Conservation (phyloP, 1,284 basidiomycete species). For the Prillingera fragicola region DNA sequence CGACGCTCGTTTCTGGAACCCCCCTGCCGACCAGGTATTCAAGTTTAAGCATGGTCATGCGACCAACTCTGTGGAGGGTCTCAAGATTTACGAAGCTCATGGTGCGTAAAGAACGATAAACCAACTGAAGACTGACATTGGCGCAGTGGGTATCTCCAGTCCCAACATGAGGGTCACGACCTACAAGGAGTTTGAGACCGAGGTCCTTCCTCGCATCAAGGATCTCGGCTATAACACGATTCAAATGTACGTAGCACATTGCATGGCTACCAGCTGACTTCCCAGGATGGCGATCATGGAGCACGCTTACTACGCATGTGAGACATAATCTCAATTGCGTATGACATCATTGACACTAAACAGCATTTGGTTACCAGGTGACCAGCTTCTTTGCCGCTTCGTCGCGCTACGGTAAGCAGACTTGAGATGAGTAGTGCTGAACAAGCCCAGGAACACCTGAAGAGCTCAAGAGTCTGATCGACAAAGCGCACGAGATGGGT, state of each 20-base stretch:
- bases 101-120: slow-evolving; percentile 34
- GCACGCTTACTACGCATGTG: slow-evolving; percentile 96
- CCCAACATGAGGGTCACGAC: slow-evolving; percentile 80
- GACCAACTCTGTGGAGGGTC: slow-evolving; percentile 49
- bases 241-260: slow-evolving; percentile 56
- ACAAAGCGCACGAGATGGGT: slow-evolving; percentile 89
- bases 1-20: slow-evolving; percentile 98
- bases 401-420: slow-evolving; percentile 66
- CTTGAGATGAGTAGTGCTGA: slow-evolving; percentile 10
- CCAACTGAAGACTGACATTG: not conserved
- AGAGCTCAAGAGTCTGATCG: slow-evolving; percentile 89
- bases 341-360: not conserved
- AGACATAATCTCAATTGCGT: slow-evolving; percentile 31
- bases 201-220: slow-evolving; percentile 81
- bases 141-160: slow-evolving; percentile 83
- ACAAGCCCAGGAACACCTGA: slow-evolving; percentile 64
- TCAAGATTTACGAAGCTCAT: slow-evolving; percentile 94
- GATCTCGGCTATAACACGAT: slow-evolving; percentile 93
- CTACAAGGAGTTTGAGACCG: slow-evolving; percentile 88
- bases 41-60: slow-evolving; percentile 65
- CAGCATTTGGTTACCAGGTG: slow-evolving; percentile 95
- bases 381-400: slow-evolving; percentile 97
- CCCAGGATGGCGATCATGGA: slow-evolving; percentile 90
- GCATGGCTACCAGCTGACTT: slow-evolving; percentile 9
- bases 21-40: slow-evolving; percentile 65